Conservation (phyloP, 345 rosid genomes). For the Zanthoxylum bungeanum region DNA sequence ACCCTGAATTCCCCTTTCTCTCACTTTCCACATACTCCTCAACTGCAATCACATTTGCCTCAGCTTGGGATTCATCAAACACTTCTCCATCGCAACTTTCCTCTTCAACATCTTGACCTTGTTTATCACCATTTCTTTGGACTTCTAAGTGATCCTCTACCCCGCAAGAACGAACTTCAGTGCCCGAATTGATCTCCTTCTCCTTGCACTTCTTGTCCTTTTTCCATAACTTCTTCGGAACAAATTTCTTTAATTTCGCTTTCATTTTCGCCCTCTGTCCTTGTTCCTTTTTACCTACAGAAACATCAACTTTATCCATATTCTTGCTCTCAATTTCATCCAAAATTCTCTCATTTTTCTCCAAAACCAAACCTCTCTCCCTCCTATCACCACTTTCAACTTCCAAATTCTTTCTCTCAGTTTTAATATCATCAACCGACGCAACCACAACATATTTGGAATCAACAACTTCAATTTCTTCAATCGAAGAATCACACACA, state of each 20-base stretch:
- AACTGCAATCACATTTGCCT: background rate
- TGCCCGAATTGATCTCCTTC: slow-evolving; percentile 6
- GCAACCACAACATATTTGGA: background rate
- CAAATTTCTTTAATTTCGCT: slow-evolving; percentile 49
- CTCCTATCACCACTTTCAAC: background rate
- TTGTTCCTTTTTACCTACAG: slow-evolving; percentile 18
- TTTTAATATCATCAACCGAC: background rate
- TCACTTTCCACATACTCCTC: background rate
- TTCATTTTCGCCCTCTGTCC: slow-evolving; percentile 30
- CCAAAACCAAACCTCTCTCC: background rate
- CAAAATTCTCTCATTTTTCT: slow-evolving; percentile 10
- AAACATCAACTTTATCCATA: slow-evolving; percentile 18
- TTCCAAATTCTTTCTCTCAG: background rate
- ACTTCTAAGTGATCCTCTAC: slow-evolving; percentile 5
- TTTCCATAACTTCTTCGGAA: slow-evolving; percentile 58
- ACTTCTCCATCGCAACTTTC: slow-evolving; percentile 17
- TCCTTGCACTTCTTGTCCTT: slow-evolving; percentile 34
- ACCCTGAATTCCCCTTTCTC: slow-evolving; percentile 30
- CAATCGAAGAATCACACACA: background rate
- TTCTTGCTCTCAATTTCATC: slow-evolving; percentile 14
- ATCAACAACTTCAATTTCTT: slow-evolving; percentile 26
- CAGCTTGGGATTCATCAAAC: background rate
- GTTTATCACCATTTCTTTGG: background rate
- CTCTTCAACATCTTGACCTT: slow-evolving; percentile 9
- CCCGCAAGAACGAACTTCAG: background rate